A percentile compares a stretch with the other conserved stretches of the same genome.
These are phyloP conservation scores for Moesziomyces sp. DNA, from an alignment of 1,284 basidiomycete genomes.

Conservation along the genomic window DNA sequence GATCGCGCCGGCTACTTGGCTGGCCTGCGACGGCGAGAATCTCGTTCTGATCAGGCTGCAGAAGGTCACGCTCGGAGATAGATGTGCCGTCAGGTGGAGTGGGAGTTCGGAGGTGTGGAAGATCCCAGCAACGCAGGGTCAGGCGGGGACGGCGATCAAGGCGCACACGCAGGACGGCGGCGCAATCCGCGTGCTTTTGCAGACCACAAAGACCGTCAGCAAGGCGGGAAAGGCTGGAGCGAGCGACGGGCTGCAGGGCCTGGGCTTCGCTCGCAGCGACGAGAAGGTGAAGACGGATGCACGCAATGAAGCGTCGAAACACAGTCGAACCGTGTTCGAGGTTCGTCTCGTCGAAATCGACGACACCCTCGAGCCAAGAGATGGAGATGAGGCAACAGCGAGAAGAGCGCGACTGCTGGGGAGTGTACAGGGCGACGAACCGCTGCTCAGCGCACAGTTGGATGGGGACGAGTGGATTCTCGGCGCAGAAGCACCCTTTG, in stretches of 20 bases:
- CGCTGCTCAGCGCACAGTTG: slow-evolving; percentile 29
- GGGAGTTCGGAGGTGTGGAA: slow-evolving; percentile 3
- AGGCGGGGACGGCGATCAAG: slow-evolving; percentile 16
- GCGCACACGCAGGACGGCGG: slow-evolving; percentile 5
- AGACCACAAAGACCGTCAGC: slow-evolving; percentile 7
- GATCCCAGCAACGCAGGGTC: neutral
- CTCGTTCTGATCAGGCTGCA: slow-evolving; percentile 10
- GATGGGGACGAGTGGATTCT: slow-evolving; percentile 22
- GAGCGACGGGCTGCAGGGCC: slow-evolving; percentile 20
- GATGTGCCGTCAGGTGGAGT: slow-evolving; percentile 11
- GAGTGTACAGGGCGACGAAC: slow-evolving; percentile 34
- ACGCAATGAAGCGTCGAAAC: neutral
- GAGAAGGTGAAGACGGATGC: slow-evolving; percentile 1
- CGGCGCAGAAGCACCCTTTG: slow-evolving; percentile 27
- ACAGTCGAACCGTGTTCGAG: slow-evolving; percentile 29
- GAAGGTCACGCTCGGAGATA: slow-evolving; percentile 8
- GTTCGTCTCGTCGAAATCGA: slow-evolving; percentile 26
- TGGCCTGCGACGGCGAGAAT: slow-evolving; percentile 9
- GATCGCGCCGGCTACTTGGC: slow-evolving; percentile 25
- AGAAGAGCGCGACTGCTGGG: no score
- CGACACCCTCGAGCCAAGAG: neutral
- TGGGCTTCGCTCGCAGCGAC: slow-evolving; percentile 12
- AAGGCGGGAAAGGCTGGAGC: neutral
- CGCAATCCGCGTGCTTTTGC: slow-evolving; percentile 17
- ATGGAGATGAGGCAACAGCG: no score